phyloP scores from a whole-genome alignment of 352 stramenopile genomes.

The Saprolegnia parasitica region DNA sequence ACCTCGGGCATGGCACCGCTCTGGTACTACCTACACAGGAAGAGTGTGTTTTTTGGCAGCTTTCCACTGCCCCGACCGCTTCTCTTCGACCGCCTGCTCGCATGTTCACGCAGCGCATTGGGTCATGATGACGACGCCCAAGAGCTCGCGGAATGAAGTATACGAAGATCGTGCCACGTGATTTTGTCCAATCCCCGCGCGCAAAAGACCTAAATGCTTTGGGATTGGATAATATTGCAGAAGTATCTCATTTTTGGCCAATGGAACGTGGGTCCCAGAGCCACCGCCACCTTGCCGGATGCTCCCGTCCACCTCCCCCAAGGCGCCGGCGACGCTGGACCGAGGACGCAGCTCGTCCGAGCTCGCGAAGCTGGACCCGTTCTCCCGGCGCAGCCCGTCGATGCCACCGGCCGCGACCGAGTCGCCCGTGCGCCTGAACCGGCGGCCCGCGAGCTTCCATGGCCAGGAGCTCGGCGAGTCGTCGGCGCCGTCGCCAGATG shows the following conservation, averaged over 20 bases:
- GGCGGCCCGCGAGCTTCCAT: constrained; percentile 8
- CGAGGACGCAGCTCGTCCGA: constrained; percentile 8
- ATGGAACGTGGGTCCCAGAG: neutral
- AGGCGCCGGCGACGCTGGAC: neutral
- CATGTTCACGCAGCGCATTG: too few relatives aligned
- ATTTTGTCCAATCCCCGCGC: neutral
- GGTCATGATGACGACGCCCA: too few relatives aligned
- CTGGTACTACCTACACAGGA: too few relatives aligned
- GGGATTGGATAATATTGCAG: neutral
- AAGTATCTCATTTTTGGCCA: neutral
- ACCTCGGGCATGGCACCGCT: too few relatives aligned
- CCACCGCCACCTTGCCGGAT: neutral
- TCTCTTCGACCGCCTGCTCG: too few relatives aligned
- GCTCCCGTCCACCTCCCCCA: neutral
- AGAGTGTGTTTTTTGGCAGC: too few relatives aligned
- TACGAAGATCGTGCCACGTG: neutral
- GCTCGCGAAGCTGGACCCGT: neutral
- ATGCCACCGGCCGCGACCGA: neutral
- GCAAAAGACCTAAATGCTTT: neutral
- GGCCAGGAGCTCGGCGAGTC: neutral
- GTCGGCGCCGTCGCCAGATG: neutral
- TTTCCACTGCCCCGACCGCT: too few relatives aligned
- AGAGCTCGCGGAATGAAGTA: too few relatives aligned
- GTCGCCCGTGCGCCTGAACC: neutral
- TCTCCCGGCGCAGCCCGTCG: neutral